Evolutionary conservation across 1,284 basidiomycete genomes (phyloP).

Genomic region (Phlebopus sp.): DNA sequence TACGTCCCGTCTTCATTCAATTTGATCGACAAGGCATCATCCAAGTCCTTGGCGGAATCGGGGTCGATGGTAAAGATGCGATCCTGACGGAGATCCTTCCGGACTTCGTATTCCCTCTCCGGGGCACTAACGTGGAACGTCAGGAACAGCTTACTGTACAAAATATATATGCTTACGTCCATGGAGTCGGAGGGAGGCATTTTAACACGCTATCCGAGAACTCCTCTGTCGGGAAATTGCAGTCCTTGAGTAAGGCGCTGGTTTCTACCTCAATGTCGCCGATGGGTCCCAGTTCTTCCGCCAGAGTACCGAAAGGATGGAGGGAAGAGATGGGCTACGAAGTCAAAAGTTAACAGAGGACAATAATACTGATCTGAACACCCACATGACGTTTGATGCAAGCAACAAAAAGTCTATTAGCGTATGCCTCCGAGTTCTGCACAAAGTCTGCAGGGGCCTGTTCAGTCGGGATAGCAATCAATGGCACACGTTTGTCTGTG

Average conservation of each 20-base stretch:
- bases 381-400: conserved; percentile 95
- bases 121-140: conserved; percentile 62
- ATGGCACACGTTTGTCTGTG: conserved; percentile 97
- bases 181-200: conserved; percentile 92
- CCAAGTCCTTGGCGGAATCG: conserved; percentile 84
- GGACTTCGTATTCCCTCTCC: conserved; percentile 83
- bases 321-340: conserved; percentile 86
- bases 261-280: conserved; percentile 98
- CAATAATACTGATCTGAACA: conserved; percentile 11
- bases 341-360: conserved; percentile 15
- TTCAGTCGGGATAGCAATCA: conserved; percentile 99
- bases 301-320: conserved; percentile 97
- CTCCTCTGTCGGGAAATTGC: conserved; percentile 95
- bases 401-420: conserved; percentile 91
- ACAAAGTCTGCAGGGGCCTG: conserved; percentile 97
- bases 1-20: conserved; percentile 87
- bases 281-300: conserved; percentile 98
- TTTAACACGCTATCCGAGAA: conserved; percentile 93
- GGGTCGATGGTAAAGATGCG: conserved; percentile 96
- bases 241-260: conserved; percentile 95
- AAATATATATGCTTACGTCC: conserved; percentile 62
- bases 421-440: conserved; percentile 89
- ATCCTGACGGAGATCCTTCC: conserved; percentile 83
- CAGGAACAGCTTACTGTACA: conserved; percentile 6
- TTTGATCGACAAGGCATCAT: conserved; percentile 91